A percentile compares a stretch with the other conserved stretches of the same genome.
These are phyloP conservation scores for Trichothecium roseum DNA, from an alignment of 2,329 filamentous ascomycete species.

Conservation along the genomic window DNA sequence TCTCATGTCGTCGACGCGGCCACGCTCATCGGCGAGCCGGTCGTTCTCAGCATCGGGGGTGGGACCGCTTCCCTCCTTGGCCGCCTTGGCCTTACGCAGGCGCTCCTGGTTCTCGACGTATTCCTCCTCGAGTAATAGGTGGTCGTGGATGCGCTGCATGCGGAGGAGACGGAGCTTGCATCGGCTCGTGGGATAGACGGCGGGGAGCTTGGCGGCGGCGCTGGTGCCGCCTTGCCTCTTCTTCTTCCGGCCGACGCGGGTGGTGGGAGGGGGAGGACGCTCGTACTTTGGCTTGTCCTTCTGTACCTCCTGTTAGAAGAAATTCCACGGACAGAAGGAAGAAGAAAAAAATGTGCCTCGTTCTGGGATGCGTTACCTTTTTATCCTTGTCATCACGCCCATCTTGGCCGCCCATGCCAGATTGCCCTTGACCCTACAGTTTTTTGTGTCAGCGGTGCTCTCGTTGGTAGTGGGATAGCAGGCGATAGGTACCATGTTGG, in stretches of 20 bases:
- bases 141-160: slow-evolving; percentile 98
- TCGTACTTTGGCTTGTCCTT: slow-evolving; percentile 99
- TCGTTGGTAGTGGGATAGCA: slow-evolving; percentile 5
- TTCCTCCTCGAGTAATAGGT: slow-evolving; percentile 92
- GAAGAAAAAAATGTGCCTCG: no score
- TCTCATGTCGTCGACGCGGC: slow-evolving; percentile 94
- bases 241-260: slow-evolving; percentile 96
- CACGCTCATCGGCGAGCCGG: slow-evolving; percentile 86
- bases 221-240: slow-evolving; percentile 89
- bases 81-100: slow-evolving; percentile 81
- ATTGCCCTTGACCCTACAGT: slow-evolving; percentile 69
- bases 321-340: no score
- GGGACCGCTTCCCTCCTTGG: slow-evolving; percentile 52
- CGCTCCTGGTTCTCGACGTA: slow-evolving; percentile 99
- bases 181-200: slow-evolving; percentile 88
- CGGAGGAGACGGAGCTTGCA: slow-evolving; percentile 95
- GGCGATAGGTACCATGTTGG: no score
- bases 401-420: slow-evolving; percentile 66
- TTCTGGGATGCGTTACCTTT: slow-evolving; percentile 62
- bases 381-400: slow-evolving; percentile 84
- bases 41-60: slow-evolving; percentile 62
- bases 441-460: slow-evolving; percentile 4
- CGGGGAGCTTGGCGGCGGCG: slow-evolving; percentile 87
- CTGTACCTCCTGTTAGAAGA: slow-evolving; percentile 35
- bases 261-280: slow-evolving; percentile 91